These are phyloP conservation scores for Psidium guajava DNA, from an alignment of 345 rosid genomes.

Conservation along the genomic window DNA sequence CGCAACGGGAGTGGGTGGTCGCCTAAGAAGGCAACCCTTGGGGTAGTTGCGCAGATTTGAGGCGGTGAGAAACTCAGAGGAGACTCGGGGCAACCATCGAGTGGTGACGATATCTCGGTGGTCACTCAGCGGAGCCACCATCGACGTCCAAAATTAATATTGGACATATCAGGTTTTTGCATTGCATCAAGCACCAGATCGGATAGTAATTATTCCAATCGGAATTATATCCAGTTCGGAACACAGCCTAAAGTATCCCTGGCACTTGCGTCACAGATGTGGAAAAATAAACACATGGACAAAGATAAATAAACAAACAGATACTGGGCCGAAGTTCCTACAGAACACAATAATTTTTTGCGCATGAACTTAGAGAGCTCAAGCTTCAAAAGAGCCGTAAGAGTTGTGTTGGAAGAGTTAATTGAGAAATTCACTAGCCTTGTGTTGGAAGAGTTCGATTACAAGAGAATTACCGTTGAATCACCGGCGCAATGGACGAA, in stretches of 20 bases:
- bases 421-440: no score
- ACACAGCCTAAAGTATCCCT: neutral
- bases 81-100: neutral
- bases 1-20: neutral
- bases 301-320: neutral
- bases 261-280: neutral
- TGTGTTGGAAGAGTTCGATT: no score
- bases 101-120: neutral
- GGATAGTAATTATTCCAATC: neutral
- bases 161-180: neutral
- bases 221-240: neutral
- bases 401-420: neutral
- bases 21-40: neutral
- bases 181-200: neutral
- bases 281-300: neutral
- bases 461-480: no score
- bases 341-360: neutral
- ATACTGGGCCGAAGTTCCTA: neutral
- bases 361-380: neutral
- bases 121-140: neutral
- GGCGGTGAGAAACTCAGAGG: neutral
- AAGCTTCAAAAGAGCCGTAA: neutral
- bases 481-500: no score
- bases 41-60: neutral
- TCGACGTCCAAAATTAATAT: neutral